A percentile compares a stretch with the other conserved stretches of the same genome.
These are phyloP conservation scores for Uronychia binucleata DNA, from an alignment of 73 alveolate genomes.

Conservation along the genomic window DNA sequence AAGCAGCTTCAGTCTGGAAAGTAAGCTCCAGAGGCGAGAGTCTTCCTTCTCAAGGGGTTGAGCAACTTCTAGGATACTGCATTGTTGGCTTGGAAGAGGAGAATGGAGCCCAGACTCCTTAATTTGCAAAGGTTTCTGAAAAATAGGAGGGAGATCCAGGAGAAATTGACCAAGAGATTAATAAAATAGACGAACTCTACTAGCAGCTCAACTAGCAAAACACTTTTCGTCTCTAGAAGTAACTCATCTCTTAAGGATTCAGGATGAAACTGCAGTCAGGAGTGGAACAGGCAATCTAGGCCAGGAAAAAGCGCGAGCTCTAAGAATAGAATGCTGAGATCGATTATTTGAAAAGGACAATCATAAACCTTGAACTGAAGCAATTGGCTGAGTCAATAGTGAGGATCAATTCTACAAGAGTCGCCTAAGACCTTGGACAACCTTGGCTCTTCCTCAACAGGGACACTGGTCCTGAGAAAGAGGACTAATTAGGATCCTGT, in stretches of 20 bases:
- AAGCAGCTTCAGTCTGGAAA: too few species aligned
- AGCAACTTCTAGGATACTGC: too few species aligned
- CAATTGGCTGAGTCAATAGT: conserved; percentile 52
- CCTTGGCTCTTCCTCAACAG: background rate
- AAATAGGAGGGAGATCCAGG: background rate
- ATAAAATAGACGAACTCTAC: conserved; percentile 2
- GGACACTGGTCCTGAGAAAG: background rate
- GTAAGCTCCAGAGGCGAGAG: too few species aligned
- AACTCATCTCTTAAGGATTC: too few species aligned
- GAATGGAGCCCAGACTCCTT: too few species aligned
- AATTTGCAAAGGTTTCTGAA: background rate
- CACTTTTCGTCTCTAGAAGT: too few species aligned
- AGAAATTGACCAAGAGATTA: conserved; percentile 12
- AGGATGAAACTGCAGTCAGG: background rate
- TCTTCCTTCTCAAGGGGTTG: too few species aligned
- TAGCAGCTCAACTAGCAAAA: background rate
- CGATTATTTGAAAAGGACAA: conserved; percentile 43
- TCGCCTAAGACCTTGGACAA: background rate
- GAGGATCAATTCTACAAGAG: conserved; percentile 9
- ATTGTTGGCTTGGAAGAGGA: too few species aligned
- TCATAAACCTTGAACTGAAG: conserved; percentile 47
- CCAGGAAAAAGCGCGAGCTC: conserved; percentile 4
- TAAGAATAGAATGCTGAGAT: conserved; percentile 22
- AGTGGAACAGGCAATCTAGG: conserved; percentile 3
- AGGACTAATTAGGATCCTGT: background rate